phyloP scores from a whole-genome alignment of 73 alveolate genomes.

The Vitrella brassicaformis region DNA sequence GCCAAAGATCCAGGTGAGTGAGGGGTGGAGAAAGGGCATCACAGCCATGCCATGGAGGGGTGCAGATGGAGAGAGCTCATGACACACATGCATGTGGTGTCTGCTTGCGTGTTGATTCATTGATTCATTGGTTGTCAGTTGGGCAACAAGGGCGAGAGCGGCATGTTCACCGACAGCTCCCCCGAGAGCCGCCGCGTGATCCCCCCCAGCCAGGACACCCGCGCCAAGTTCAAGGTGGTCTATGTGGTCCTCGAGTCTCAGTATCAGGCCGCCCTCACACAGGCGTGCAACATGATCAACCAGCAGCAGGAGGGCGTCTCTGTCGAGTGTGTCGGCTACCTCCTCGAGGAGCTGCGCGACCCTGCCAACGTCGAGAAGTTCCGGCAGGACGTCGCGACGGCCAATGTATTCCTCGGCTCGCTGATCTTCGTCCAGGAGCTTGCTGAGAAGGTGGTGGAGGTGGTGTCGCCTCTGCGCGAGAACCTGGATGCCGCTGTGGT shows the following conservation, averaged over 20 bases:
- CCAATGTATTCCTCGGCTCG: constrained; percentile 1
- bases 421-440: constrained; percentile 33
- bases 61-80: too few species aligned
- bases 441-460: constrained; percentile 39
- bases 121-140: too few species aligned
- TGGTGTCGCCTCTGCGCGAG: constrained; percentile 14
- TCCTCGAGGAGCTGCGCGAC: constrained; percentile 18
- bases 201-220: not conserved
- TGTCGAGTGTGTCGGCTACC: constrained; percentile 40
- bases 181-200: not conserved
- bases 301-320: constrained; percentile 19
- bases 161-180: not conserved
- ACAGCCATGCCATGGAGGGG: too few species aligned
- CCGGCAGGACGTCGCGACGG: not conserved
- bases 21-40: too few species aligned
- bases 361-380: not conserved
- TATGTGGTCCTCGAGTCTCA: constrained; percentile 40
- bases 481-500: constrained; percentile 18
- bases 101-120: too few species aligned
- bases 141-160: too few species aligned
- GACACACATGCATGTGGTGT: too few species aligned
- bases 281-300: constrained; percentile 31
- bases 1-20: too few species aligned
- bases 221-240: constrained; percentile 15
- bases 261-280: constrained; percentile 25